These are phyloP conservation scores for Rhynchospora breviuscula DNA, from an alignment of 176 grass and related monocot genomes.

Conservation along the genomic window DNA sequence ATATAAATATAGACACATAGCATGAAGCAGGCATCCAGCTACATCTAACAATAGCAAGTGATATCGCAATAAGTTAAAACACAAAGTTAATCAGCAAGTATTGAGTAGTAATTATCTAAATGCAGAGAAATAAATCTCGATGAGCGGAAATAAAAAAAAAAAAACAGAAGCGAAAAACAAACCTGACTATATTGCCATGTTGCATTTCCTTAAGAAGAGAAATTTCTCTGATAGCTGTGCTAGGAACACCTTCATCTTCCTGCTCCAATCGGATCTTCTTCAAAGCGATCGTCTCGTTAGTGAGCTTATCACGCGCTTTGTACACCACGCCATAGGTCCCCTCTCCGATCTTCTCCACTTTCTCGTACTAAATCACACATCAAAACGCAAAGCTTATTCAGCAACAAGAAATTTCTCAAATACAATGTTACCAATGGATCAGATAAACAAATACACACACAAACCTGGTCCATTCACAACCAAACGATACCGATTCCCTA, in stretches of 20 bases:
- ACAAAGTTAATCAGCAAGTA: background rate
- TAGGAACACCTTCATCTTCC: conserved; percentile 89
- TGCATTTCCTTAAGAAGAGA: conserved; percentile 97
- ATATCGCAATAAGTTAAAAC: background rate
- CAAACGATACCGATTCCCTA: background rate
- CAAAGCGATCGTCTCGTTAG: conserved; percentile 90
- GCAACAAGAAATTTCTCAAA: background rate
- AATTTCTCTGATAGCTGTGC: conserved; percentile 94
- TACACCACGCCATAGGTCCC: conserved; percentile 98
- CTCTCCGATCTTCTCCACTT: conserved; percentile 93
- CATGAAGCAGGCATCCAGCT: background rate
- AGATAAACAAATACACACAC: conserved; percentile 20
- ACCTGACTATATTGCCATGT: conserved; percentile 89
- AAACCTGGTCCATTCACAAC: conserved; percentile 75
- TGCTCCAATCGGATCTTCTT: conserved; percentile 99
- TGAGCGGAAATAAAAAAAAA: background rate
- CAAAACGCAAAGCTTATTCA: background rate
- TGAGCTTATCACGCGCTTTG: conserved; percentile 64
- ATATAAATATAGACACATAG: conserved; percentile 14
- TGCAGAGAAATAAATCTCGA: background rate
- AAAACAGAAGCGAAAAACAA: background rate
- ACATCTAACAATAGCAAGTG: conserved; percentile 5
- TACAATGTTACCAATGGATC: background rate
- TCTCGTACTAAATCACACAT: conserved; percentile 65
- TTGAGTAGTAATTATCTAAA: background rate